Conservation (phyloP, 768 basidiomycete species). For the Lentinula sp. region DNA sequence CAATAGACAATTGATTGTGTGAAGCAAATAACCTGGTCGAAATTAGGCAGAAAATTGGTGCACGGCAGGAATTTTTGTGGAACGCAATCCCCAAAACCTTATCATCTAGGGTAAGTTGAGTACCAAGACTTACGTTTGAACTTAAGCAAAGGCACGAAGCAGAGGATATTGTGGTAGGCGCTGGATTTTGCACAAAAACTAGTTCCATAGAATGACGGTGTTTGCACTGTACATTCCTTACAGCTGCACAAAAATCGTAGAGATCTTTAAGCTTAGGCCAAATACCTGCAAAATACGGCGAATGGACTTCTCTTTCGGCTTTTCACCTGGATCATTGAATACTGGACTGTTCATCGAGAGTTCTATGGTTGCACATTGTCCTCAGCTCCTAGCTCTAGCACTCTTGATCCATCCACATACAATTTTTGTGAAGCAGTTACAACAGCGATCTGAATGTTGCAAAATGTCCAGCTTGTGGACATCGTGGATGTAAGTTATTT, state of each 20-base stretch:
- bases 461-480: neutral
- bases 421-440: neutral
- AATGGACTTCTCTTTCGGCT: neutral
- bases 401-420: neutral
- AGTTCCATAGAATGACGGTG: too few species aligned
- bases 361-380: neutral
- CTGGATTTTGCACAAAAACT: too few species aligned
- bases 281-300: too few species aligned
- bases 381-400: neutral
- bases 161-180: too few species aligned
- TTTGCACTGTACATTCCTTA: slow-evolving; percentile 52
- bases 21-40: too few species aligned
- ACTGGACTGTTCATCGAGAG: neutral
- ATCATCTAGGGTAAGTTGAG: too few species aligned
- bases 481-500: neutral
- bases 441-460: neutral
- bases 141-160: too few species aligned
- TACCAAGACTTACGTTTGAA: too few species aligned
- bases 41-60: too few species aligned
- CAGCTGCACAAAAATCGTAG: slow-evolving; percentile 50
- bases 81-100: too few species aligned
- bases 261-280: neutral
- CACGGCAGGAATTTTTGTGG: too few species aligned
- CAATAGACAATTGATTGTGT: too few species aligned
- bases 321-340: neutral